Percentiles rank a stretch among this genome's conserved stretches.
phyloP scores from a whole-genome alignment of 768 basidiomycete genomes.

The Hemileccinum impolitum region DNA sequence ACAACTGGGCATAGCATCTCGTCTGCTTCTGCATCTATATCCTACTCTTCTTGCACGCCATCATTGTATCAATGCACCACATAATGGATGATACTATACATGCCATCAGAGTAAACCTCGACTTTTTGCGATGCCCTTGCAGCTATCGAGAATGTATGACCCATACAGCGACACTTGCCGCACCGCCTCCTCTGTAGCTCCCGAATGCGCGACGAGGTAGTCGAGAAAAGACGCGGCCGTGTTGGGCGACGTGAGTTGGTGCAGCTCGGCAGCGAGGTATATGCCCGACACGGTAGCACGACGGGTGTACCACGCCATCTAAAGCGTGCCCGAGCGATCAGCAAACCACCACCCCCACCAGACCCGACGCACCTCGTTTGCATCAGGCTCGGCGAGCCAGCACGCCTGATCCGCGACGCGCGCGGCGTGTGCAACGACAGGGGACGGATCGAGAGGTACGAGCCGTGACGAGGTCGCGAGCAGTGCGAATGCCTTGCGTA shows the following conservation, averaged over 20 bases:
- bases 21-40: neutral
- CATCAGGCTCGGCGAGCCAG: constrained; percentile 48
- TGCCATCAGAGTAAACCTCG: constrained; percentile 44
- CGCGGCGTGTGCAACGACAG: constrained; percentile 58
- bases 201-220: constrained; percentile 51
- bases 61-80: too few relatives aligned
- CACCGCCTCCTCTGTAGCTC: constrained; percentile 42
- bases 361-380: constrained; percentile 49
- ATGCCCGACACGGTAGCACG: constrained; percentile 62
- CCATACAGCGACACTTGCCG: constrained; percentile 55
- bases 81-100: constrained; percentile 11
- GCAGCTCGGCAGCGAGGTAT: constrained; percentile 77
- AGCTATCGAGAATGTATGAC: constrained; percentile 62
- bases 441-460: constrained; percentile 54
- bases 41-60: constrained; percentile 15
- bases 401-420: constrained; percentile 72
- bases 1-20: constrained; percentile 70
- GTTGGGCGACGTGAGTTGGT: constrained; percentile 73
- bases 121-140: constrained; percentile 69
- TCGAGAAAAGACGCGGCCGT: constrained; percentile 68
- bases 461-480: constrained; percentile 51
- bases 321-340: neutral
- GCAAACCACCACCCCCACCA: neutral
- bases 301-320: constrained; percentile 74
- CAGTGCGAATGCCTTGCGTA: constrained; percentile 64